Evolutionary conservation across 2,329 filamentous ascomycete species (phyloP), one percentile per base, ranked within the genome.

Genomic region (Gnomoniopsis smithogilvyi): DNA sequence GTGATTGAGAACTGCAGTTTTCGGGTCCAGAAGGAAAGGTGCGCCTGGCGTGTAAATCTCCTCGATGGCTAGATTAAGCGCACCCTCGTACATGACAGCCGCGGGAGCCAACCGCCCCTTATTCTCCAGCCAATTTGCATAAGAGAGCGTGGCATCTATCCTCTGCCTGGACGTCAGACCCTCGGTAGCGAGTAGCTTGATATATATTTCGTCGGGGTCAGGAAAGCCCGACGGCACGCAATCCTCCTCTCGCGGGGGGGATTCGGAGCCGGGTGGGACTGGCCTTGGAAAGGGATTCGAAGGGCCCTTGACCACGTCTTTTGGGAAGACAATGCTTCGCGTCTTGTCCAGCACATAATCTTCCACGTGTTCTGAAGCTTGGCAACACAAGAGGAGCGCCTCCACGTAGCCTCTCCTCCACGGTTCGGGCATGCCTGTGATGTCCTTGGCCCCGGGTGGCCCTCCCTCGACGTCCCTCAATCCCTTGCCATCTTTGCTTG

Each of bases 381-480:
- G 84, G 0, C 89, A 93, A 61, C 85, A 85, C 12, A 88, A 81
- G 85, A 97, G 91, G 50, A 97, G 75, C 3, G 87, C 82, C 67
- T 96, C 86, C 68, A 89, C 92, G 73, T 98, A 98, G 1, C 92
- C 92, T 57, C 91, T 81, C 67, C 89, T 80, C 94, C 93, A 98
- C 52, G 88, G 80, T 72, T 96, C 91, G 63, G 86, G 88, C 77
- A 92, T 96, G 7, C 75, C 80, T 1, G 84, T 84, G 58, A 95
- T 78, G 69, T 96, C 91, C 64, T 85, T 85, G 0, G 86, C 85
- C 2, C 80, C 64, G 7, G 57, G 63, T 6, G 67, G 67, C 10
- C 50, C 60, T 33, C 80, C 82, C 41, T 80, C 76, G 60, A 86
- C 79, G 64, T 87, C 81, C 8, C 74, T 66, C 33, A 94, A 68